Evolutionary conservation across 2,329 filamentous ascomycete species (phyloP).

Genomic region (Pseudohalonectria lignicola): DNA sequence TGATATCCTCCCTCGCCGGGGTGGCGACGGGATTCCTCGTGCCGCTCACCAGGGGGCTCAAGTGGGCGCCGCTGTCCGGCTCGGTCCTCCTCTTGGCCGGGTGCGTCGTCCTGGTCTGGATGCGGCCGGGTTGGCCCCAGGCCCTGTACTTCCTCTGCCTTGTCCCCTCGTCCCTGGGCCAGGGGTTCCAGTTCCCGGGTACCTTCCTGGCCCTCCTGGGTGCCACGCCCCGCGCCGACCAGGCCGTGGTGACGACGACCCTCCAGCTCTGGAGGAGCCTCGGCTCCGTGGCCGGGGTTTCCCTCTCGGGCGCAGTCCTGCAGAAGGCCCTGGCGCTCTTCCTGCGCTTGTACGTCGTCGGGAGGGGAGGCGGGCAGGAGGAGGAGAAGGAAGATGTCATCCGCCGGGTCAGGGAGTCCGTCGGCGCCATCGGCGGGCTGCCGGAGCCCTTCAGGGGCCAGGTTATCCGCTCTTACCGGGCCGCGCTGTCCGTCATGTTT

Average conservation of each 20-base stretch:
- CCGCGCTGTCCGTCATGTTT: constrained; percentile 36
- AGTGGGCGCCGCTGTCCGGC: constrained; percentile 46
- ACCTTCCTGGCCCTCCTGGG: constrained; percentile 54
- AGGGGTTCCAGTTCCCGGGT: constrained; percentile 54
- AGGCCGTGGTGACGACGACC: constrained; percentile 60
- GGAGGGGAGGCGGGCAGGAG: constrained; percentile 25
- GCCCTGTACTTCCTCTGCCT: constrained; percentile 44
- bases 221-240: constrained; percentile 45
- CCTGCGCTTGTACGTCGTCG: constrained; percentile 40
- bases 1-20: constrained; percentile 42
- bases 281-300: constrained; percentile 64
- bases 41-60: constrained; percentile 45
- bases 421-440: constrained; percentile 38
- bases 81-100: constrained; percentile 36
- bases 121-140: constrained; percentile 40
- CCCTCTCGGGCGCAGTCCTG: constrained; percentile 58
- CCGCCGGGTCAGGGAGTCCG: constrained; percentile 37
- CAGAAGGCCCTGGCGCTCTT: constrained; percentile 58
- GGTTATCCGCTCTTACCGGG: constrained; percentile 43
- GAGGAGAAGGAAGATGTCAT: constrained; percentile 46
- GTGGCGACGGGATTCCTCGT: constrained; percentile 52
- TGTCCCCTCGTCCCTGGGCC: constrained; percentile 43
- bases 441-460: constrained; percentile 35
- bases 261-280: constrained; percentile 60
- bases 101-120: constrained; percentile 32